Evolutionary conservation across 2,329 filamentous ascomycete genomes (phyloP), one percentile per base, ranked within the genome.

Genomic region (Cladosporium halotolerans): DNA sequence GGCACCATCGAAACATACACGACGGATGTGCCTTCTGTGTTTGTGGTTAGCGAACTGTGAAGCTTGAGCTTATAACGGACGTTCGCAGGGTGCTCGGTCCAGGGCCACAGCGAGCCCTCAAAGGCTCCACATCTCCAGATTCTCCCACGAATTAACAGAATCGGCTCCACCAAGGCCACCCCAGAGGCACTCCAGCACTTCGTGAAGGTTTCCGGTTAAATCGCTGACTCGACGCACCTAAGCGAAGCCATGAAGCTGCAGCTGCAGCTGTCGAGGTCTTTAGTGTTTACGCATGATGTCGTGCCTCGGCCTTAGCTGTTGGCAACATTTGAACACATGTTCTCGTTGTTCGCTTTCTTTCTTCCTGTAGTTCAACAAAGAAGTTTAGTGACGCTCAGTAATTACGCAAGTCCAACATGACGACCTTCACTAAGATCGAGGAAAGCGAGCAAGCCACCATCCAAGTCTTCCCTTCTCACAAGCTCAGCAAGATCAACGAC

Each of bases 401-500:
- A 2, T 11, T 39, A n/a, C 36, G 4, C 8, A n/a, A 14, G 8
- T 11, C 36, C 33, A 42, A 42, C 10, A 89, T 89, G 86, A 82
- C 86, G 9, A 86, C 83, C 44, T 89, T 88, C 65, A 89, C 86
- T 19, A 81, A 80, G 64, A 80, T 88, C 58, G 63, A 72, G 9
- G 81, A 83, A 53, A 75, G 76, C 58, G 79, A 84, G 60, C 77
- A 72, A 55, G 79, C 86, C 44, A 78, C 77, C 59, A 86, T 89
- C 63, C 79, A 79, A 51, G 73, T 91, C 55, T 81, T 88, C 65
- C 75, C 84, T 4, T 68, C 72, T 13, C 79, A 86, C 67, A 81
- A 79, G 60, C 71, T 91, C 52, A 84, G 85, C 55, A 83, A 83
- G 66, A 89, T 93, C 64, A 83, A 90, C 64, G 81, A 86, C 56